These are phyloP conservation scores for Castanopsis chinensis DNA, from an alignment of 306 rosid species.

Conservation along the genomic window DNA sequence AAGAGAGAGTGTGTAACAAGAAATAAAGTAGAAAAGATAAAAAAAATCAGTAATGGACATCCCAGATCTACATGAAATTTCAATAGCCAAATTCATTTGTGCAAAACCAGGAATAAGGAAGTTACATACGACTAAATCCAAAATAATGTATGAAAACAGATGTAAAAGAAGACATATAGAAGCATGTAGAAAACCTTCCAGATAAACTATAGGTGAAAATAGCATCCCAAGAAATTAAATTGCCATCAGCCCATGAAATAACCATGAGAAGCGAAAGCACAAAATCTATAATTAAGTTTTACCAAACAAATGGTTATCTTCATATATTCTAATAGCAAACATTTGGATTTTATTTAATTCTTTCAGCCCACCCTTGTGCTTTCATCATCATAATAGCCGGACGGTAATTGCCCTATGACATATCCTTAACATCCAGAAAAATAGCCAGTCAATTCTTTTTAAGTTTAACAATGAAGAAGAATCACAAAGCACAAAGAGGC, in stretches of 20 bases:
- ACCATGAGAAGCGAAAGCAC: not conserved
- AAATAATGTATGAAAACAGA: not conserved
- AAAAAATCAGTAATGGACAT: not conserved
- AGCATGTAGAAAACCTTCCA: not conserved
- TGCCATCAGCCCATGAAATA: not conserved
- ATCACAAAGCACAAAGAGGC: not conserved
- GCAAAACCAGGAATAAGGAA: not conserved
- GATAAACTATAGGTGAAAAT: not conserved
- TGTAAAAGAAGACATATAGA: not conserved
- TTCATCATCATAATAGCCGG: not conserved
- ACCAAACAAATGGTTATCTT: not conserved
- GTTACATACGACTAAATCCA: not conserved
- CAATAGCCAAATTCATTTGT: not conserved
- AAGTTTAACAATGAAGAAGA: not conserved
- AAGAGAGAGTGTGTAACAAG: not conserved
- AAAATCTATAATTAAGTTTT: not conserved
- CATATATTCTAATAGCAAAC: not conserved
- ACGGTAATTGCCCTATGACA: not conserved
- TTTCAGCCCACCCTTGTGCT: not conserved
- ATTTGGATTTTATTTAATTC: not conserved
- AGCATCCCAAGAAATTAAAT: not conserved
- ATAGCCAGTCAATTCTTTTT: not conserved
- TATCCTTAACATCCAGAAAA: not conserved
- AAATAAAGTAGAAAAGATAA: not conserved
- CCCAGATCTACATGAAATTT: not conserved